Conservation (phyloP, 345 rosid genomes). For the Nasturtium officinale region DNA sequence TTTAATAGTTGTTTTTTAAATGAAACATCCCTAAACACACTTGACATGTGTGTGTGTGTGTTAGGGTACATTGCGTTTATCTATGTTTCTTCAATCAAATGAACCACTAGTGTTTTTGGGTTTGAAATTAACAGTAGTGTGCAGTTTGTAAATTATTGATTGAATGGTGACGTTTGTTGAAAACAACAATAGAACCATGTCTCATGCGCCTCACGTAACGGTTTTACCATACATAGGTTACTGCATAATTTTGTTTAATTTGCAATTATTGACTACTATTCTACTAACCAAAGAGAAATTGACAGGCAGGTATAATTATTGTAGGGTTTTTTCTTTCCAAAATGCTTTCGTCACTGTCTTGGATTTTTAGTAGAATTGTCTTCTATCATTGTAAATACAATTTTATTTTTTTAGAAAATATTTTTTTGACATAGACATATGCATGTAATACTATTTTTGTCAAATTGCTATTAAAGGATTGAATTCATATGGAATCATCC, state of each 20-base stretch:
- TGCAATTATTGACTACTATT: background rate
- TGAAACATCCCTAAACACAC: too few relatives aligned
- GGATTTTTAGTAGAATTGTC: background rate
- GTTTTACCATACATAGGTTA: background rate
- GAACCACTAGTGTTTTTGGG: too few relatives aligned
- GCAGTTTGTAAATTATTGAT: too few relatives aligned
- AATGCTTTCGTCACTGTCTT: background rate
- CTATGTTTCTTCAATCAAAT: too few relatives aligned
- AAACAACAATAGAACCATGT: too few relatives aligned
- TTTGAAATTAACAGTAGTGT: too few relatives aligned
- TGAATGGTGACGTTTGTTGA: too few relatives aligned
- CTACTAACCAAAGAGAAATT: background rate
- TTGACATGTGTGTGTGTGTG: too few relatives aligned
- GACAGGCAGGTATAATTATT: background rate
- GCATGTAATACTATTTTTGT: background rate
- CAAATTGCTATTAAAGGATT: background rate
- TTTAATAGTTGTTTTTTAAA: too few relatives aligned
- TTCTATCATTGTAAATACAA: background rate
- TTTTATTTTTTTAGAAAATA: background rate
- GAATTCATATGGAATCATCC: background rate
- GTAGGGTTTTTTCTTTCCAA: background rate
- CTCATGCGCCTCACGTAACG: background rate
- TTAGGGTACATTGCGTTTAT: too few relatives aligned
- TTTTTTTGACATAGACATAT: background rate
- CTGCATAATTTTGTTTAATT: background rate